These are phyloP conservation scores for Mortierella sp. DNA, from an alignment of 371 early-diverging fungal genomes.

Conservation along the genomic window DNA sequence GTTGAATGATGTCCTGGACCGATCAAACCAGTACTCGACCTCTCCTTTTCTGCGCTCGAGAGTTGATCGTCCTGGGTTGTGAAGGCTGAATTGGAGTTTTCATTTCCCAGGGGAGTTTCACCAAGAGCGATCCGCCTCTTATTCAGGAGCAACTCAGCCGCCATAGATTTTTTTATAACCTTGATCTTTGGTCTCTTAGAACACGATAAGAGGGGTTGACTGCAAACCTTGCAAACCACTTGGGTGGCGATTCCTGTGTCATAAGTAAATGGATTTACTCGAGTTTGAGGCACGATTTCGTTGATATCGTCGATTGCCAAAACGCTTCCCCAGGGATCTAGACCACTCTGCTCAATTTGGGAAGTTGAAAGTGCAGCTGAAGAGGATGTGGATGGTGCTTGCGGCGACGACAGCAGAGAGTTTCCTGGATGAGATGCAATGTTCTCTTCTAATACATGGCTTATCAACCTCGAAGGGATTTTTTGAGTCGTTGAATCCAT, in stretches of 20 bases:
- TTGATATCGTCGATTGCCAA: not conserved
- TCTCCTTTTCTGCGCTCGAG: not conserved
- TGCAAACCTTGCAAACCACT: slow-evolving; percentile 22
- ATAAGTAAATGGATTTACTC: not conserved
- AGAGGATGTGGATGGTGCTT: not conserved
- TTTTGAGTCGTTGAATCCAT: no score
- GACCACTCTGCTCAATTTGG: not conserved
- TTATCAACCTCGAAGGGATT: no score
- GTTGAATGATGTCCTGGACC: not conserved
- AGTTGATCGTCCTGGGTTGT: not conserved
- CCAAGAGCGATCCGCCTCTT: not conserved
- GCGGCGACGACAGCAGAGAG: not conserved
- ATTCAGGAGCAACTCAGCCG: slow-evolving; percentile 8
- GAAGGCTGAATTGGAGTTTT: not conserved
- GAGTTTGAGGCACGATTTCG: not conserved
- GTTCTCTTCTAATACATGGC: no score
- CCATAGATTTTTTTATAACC: slow-evolving; percentile 31
- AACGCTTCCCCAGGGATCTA: not conserved
- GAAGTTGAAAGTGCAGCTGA: not conserved
- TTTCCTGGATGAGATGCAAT: no score
- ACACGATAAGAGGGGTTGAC: slow-evolving; percentile 16
- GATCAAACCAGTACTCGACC: not conserved
- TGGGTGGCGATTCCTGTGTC: not conserved
- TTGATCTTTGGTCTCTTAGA: slow-evolving; percentile 26
- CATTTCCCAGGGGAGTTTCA: not conserved